Evolutionary conservation across 2,329 filamentous ascomycete genomes (phyloP).

Genomic region (Neurospora sp.): DNA sequence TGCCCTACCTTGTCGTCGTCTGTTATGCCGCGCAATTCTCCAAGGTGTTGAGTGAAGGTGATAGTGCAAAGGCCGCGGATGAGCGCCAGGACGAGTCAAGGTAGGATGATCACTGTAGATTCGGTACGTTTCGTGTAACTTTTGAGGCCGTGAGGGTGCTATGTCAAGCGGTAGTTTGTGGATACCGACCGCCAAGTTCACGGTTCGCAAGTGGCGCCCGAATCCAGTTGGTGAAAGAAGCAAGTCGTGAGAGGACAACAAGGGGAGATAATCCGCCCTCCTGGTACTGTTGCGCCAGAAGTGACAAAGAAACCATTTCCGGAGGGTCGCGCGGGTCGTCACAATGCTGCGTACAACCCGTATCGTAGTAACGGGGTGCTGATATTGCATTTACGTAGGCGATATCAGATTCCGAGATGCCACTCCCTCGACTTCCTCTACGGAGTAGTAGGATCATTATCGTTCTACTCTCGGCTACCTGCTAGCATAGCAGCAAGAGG

Average conservation of each 20-base stretch:
- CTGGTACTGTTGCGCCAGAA: not conserved
- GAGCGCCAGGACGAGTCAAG: not conserved
- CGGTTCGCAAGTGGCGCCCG: conserved; percentile 1
- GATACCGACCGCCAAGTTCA: not conserved
- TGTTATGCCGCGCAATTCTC: not conserved
- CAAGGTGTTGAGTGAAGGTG: not conserved
- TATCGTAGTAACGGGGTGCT: not conserved
- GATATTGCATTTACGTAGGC: not conserved
- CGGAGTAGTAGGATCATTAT: not conserved
- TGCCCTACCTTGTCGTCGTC: not conserved
- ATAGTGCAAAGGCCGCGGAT: not conserved
- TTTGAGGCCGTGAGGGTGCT: not conserved
- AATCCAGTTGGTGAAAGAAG: not conserved
- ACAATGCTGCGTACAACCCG: not conserved
- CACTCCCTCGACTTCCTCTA: not conserved
- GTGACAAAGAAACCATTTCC: not conserved
- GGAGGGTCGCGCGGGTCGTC: not conserved
- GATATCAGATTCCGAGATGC: not conserved
- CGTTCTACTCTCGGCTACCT: not conserved
- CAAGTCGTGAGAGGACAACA: not conserved
- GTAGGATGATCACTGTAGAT: not conserved
- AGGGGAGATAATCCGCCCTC: not conserved
- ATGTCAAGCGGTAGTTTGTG: not conserved
- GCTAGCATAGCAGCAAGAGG: not conserved
- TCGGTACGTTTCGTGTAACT: not conserved